A percentile compares a stretch with the other conserved stretches of the same genome.
Evolutionary conservation across 2,329 filamentous ascomycete species (phyloP).

Genomic region (Beauveria sp.): DNA sequence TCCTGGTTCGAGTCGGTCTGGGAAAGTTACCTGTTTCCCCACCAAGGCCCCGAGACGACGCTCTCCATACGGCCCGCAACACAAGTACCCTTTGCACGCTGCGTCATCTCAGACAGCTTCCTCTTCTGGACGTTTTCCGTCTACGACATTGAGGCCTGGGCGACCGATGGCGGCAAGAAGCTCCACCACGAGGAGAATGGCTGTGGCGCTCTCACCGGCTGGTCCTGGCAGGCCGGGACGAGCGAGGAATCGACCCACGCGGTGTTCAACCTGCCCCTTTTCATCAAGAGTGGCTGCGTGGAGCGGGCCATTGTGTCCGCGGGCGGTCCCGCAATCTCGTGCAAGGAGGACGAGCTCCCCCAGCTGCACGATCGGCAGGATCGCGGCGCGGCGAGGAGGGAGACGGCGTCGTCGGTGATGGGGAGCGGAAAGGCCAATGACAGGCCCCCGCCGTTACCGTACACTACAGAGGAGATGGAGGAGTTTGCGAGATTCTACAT

Average conservation of each 20-base stretch:
- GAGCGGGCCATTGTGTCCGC: constrained; percentile 21
- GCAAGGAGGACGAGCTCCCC: neutral
- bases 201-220: constrained; percentile 14
- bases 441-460: neutral
- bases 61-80: neutral
- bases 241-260: neutral
- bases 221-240: constrained; percentile 7
- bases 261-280: constrained; percentile 18
- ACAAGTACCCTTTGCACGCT: neutral
- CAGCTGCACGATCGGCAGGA: neutral
- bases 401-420: neutral
- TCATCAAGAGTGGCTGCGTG: constrained; percentile 20
- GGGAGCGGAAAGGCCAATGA: neutral
- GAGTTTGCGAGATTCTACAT: neutral
- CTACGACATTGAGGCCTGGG: constrained; percentile 11
- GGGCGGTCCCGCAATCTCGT: constrained; percentile 19
- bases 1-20: neutral
- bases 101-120: neutral
- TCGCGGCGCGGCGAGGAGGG: neutral
- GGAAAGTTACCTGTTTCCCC: neutral
- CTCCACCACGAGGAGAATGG: constrained; percentile 9
- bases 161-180: constrained; percentile 1
- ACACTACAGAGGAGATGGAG: neutral
- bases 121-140: constrained; percentile 5
- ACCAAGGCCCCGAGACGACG: neutral